Evolutionary conservation across 2,329 filamentous ascomycete species (phyloP).

Genomic region (Sporothrix phasma): DNA sequence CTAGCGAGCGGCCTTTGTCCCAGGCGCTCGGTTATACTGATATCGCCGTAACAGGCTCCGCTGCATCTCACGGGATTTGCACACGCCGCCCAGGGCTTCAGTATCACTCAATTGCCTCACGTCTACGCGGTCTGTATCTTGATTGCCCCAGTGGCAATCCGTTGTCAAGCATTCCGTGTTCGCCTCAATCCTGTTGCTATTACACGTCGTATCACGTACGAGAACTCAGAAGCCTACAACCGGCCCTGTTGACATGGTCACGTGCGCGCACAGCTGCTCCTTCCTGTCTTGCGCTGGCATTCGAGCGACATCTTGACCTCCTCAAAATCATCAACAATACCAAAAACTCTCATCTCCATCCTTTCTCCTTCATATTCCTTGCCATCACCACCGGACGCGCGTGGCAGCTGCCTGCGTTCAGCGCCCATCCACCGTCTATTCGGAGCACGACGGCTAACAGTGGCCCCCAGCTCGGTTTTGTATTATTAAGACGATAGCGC

Average conservation of each 20-base stretch:
- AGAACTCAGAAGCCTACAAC: too few species aligned
- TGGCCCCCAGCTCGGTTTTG: conserved; percentile 9
- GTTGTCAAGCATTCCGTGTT: too few species aligned
- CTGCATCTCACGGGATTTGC: not conserved
- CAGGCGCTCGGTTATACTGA: conserved; percentile 3
- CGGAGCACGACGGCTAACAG: conserved; percentile 11
- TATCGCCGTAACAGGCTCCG: conserved; percentile 4
- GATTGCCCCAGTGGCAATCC: not conserved
- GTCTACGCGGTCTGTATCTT: not conserved
- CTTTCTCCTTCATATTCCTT: not conserved
- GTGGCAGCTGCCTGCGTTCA: conserved; percentile 12
- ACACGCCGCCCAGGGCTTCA: not conserved
- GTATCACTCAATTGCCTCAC: not conserved
- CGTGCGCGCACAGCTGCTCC: not conserved
- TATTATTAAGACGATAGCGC: conserved; percentile 18
- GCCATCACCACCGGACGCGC: not conserved
- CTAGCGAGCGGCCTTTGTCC: not conserved
- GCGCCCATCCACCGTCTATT: not conserved
- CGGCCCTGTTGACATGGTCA: not conserved
- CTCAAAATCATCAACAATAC: not conserved
- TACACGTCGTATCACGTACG: not conserved
- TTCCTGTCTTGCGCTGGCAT: not conserved
- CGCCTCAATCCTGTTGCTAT: too few species aligned
- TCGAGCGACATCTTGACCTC: too few species aligned
- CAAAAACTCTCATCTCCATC: not conserved